Evolutionary conservation across 2,329 filamentous ascomycete genomes (phyloP).

Genomic region (Aspergillus brasiliensis): DNA sequence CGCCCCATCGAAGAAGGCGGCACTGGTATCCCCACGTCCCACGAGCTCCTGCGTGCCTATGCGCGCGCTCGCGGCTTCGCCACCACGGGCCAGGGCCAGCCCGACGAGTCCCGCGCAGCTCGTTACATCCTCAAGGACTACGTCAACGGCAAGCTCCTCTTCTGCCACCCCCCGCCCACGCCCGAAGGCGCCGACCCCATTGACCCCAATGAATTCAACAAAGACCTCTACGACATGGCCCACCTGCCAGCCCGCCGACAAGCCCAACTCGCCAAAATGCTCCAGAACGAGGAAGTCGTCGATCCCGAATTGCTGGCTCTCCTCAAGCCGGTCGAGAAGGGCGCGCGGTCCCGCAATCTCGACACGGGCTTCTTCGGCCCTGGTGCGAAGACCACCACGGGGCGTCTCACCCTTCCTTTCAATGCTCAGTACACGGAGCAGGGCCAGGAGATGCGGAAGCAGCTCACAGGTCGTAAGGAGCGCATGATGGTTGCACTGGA

Average conservation of each 20-base stretch:
- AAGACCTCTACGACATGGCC: constrained; percentile 78
- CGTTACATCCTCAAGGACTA: constrained; percentile 94
- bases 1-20: constrained; percentile 88
- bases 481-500: constrained; percentile 77
- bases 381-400: constrained; percentile 58
- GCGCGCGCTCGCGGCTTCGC: constrained; percentile 87
- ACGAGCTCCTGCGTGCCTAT: constrained; percentile 83
- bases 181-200: constrained; percentile 47
- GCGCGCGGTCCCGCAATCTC: constrained; percentile 73
- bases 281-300: constrained; percentile 15
- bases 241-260: constrained; percentile 83
- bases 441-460: constrained; percentile 70
- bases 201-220: constrained; percentile 78
- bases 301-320: constrained; percentile 22
- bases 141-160: constrained; percentile 92
- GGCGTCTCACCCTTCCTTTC: constrained; percentile 77
- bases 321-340: constrained; percentile 41
- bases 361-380: constrained; percentile 89
- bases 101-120: constrained; percentile 89
- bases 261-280: constrained; percentile 54
- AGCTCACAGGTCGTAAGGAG: constrained; percentile 80
- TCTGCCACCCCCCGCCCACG: constrained; percentile 79
- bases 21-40: constrained; percentile 79
- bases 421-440: constrained; percentile 87
- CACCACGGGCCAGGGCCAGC: constrained; percentile 84